These are phyloP conservation scores for Clarireedia monteithiana DNA, from an alignment of 2,329 filamentous ascomycete genomes.

Conservation along the genomic window DNA sequence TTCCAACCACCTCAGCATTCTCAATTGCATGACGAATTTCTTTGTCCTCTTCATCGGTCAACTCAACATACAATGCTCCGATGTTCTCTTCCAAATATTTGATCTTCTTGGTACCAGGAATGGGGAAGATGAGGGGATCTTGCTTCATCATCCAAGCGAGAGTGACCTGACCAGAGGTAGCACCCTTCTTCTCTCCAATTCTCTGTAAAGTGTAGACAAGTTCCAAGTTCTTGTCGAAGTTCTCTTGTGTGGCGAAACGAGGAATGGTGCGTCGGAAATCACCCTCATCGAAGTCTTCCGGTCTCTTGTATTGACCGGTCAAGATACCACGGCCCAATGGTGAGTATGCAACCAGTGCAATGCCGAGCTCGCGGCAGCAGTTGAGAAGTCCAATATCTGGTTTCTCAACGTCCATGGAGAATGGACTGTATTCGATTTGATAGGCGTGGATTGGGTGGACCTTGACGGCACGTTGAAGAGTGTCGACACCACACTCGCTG, in stretches of 20 bases:
- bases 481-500: conserved; percentile 40
- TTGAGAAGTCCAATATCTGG: conserved; percentile 37
- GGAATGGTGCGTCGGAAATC: conserved; percentile 34
- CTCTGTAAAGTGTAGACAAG: conserved; percentile 42
- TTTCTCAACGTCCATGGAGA: conserved; percentile 49
- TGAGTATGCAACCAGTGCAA: conserved; percentile 18
- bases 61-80: conserved; percentile 24
- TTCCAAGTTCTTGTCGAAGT: conserved; percentile 47
- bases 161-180: conserved; percentile 48
- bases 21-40: conserved; percentile 31
- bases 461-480: conserved; percentile 42
- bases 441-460: conserved; percentile 41
- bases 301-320: conserved; percentile 31
- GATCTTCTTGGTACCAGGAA: conserved; percentile 40
- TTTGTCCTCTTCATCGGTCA: conserved; percentile 30
- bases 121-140: conserved; percentile 51
- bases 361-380: conserved; percentile 47
- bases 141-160: conserved; percentile 56
- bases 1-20: conserved; percentile 7
- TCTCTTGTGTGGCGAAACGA: conserved; percentile 40
- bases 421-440: conserved; percentile 47
- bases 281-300: conserved; percentile 10
- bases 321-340: conserved; percentile 43
- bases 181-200: conserved; percentile 44
- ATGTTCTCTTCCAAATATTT: conserved; percentile 40